These are phyloP conservation scores for Solanum dulcamara DNA, from an alignment of 257 asterid species.

Conservation along the genomic window DNA sequence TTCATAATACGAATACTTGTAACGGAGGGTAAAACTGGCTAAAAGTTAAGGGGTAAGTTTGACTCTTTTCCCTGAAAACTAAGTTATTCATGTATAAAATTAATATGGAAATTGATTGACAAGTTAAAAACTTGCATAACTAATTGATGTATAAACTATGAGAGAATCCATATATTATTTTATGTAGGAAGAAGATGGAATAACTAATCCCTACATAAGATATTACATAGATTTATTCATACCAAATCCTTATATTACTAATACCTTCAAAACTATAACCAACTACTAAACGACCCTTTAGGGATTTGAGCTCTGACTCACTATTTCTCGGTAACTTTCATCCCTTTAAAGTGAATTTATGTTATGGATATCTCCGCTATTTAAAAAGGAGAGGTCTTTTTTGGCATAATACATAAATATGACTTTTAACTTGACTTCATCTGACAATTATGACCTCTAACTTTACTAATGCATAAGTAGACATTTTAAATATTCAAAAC, in stretches of 20 bases:
- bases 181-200: neutral
- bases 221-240: too few relatives aligned
- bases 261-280: too few relatives aligned
- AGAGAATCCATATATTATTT: neutral
- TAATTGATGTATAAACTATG: neutral
- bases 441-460: too few relatives aligned
- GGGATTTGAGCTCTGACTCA: neutral
- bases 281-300: neutral
- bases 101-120: neutral
- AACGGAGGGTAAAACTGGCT: neutral
- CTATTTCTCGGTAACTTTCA: neutral
- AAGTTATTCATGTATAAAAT: neutral
- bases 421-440: too few relatives aligned
- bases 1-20: neutral
- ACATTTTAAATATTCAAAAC: too few relatives aligned
- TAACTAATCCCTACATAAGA: neutral
- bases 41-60: neutral
- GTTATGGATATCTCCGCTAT: neutral
- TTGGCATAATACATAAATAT: too few relatives aligned
- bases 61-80: neutral
- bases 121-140: neutral
- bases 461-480: too few relatives aligned
- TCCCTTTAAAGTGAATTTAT: neutral
- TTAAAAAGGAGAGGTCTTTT: neutral
- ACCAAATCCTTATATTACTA: too few relatives aligned